Percentiles rank a stretch among this genome's conserved stretches.
These are phyloP conservation scores for Vaccinium darrowii DNA, from an alignment of 148 eudicot species.

Conservation along the genomic window DNA sequence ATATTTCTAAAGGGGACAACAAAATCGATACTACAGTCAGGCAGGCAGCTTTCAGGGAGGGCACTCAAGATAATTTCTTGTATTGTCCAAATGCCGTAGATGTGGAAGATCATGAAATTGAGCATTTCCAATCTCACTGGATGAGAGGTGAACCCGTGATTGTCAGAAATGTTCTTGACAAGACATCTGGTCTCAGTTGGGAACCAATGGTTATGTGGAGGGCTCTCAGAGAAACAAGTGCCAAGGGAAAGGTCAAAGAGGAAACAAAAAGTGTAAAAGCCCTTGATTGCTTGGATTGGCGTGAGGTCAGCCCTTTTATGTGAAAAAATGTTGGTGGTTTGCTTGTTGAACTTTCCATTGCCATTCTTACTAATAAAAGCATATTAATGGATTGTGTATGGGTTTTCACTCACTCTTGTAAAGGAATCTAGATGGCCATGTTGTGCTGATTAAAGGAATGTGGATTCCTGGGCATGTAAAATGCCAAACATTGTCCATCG, in stretches of 20 bases:
- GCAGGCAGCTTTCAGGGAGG: conserved; percentile 60
- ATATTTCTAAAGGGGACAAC: conserved; percentile 7
- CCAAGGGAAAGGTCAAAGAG: conserved; percentile 42
- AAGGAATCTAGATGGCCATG: neutral
- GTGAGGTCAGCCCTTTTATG: conserved; percentile 52
- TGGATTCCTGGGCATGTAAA: neutral
- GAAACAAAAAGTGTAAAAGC: conserved; percentile 54
- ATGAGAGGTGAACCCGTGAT: conserved; percentile 80
- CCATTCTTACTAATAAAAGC: neutral
- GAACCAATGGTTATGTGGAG: conserved; percentile 95
- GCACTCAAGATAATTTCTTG: conserved; percentile 54
- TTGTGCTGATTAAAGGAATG: neutral
- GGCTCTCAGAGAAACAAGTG: conserved; percentile 48
- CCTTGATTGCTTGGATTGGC: conserved; percentile 93
- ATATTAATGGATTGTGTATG: neutral
- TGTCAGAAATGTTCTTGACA: conserved; percentile 64
- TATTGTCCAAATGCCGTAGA: conserved; percentile 61
- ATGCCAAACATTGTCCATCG: conserved; percentile 1
- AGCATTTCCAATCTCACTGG: conserved; percentile 95
- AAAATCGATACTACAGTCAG: conserved; percentile 27
- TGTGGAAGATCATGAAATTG: conserved; percentile 37
- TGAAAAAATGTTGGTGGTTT: conserved; percentile 16
- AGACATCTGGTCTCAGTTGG: conserved; percentile 82
- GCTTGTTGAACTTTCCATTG: neutral
- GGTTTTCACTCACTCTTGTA: neutral